Percentiles rank a stretch among this genome's conserved stretches.
phyloP scores from a whole-genome alignment of 768 basidiomycete genomes.

The Pulveroboletus sp. region DNA sequence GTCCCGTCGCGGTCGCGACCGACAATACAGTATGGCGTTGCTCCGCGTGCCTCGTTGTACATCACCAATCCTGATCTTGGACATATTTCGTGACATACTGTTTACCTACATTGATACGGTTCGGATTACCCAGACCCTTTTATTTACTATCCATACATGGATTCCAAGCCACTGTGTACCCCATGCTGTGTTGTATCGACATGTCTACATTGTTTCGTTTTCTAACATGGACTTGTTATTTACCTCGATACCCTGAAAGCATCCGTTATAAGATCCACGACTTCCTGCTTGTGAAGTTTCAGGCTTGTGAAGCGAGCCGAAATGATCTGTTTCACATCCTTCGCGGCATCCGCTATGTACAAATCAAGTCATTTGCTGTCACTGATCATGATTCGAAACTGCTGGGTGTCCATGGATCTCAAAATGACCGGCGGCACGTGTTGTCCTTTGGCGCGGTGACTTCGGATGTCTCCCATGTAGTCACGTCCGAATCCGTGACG shows the following conservation, averaged over 20 bases:
- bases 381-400: background rate
- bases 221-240: background rate
- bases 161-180: constrained; percentile 1
- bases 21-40: constrained; percentile 60
- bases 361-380: background rate
- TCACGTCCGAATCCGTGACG: background rate
- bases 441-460: too few relatives aligned
- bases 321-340: background rate
- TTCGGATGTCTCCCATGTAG: too few relatives aligned
- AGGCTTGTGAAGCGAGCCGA: background rate
- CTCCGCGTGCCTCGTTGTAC: constrained; percentile 58
- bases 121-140: constrained; percentile 1
- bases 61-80: constrained; percentile 59
- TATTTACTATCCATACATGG: background rate
- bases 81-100: constrained; percentile 11
- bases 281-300: background rate
- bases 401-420: too few relatives aligned
- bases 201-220: constrained; percentile 5
- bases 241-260: constrained; percentile 7
- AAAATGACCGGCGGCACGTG: too few relatives aligned
- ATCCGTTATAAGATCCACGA: background rate
- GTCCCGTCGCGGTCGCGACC: constrained; percentile 36
- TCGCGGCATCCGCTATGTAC: background rate
- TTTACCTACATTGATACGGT: background rate
- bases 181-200: constrained; percentile 8